phyloP scores from a whole-genome alignment of 2,329 filamentous ascomycete genomes.

The Botryotinia globosa region DNA sequence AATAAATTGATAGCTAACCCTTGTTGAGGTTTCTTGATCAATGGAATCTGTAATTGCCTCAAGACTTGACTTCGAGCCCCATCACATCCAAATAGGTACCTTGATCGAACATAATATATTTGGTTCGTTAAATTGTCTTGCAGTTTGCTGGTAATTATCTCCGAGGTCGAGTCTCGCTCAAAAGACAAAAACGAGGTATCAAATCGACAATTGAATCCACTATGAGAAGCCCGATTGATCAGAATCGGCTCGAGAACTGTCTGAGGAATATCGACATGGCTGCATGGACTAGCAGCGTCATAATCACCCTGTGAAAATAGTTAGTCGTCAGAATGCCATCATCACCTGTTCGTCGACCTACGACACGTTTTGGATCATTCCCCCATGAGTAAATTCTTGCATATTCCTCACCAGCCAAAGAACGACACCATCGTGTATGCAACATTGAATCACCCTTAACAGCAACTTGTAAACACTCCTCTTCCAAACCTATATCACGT shows the following conservation, averaged over 20 bases:
- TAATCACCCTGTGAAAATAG: conserved; percentile 42
- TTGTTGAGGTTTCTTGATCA: conserved; percentile 46
- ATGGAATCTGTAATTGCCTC: conserved; percentile 46
- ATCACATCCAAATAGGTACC: conserved; percentile 60
- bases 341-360: conserved; percentile 26
- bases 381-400: conserved; percentile 52
- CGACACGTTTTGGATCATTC: conserved; percentile 45
- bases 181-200: conserved; percentile 43
- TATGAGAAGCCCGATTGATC: conserved; percentile 41
- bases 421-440: conserved; percentile 52
- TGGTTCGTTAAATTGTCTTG: conserved; percentile 40
- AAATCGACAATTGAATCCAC: conserved; percentile 45
- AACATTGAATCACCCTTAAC: conserved; percentile 44
- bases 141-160: conserved; percentile 38
- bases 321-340: background rate
- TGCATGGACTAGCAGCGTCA: conserved; percentile 44
- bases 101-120: conserved; percentile 48
- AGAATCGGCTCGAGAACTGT: conserved; percentile 50
- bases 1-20: conserved; percentile 51
- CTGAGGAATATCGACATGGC: conserved; percentile 46
- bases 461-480: conserved; percentile 41
- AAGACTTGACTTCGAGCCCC: conserved; percentile 49
- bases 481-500: conserved; percentile 50
- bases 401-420: conserved; percentile 53
- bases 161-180: conserved; percentile 21